Evolutionary conservation across 352 stramenopile species (phyloP).

Genomic region (Pythium apleroticum): DNA sequence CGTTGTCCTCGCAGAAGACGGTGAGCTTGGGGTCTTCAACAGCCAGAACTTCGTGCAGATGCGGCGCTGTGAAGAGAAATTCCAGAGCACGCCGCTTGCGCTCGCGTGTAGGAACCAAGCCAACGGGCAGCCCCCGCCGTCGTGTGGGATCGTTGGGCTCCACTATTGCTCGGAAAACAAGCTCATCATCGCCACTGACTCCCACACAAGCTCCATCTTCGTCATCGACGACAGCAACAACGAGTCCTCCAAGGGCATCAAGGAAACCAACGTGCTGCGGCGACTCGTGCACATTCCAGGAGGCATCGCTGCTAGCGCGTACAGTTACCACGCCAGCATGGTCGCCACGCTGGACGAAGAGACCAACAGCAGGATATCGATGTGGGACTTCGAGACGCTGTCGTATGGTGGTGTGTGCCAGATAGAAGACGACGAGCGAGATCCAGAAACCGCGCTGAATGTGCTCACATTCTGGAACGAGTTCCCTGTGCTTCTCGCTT

Average conservation of each 20-base stretch:
- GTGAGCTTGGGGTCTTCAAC: conserved; percentile 68
- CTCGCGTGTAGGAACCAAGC: not conserved
- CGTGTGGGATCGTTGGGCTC: conserved; percentile 52
- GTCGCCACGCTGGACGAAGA: conserved; percentile 54
- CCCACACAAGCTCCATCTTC: conserved; percentile 45
- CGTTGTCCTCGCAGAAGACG: conserved; percentile 53
- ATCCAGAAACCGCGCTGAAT: conserved; percentile 30
- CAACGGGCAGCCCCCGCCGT: conserved; percentile 4
- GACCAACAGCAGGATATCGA: conserved; percentile 37
- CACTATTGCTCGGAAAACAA: conserved; percentile 82
- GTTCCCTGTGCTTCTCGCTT: conserved; percentile 59
- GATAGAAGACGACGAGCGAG: conserved; percentile 27
- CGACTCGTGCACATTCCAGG: conserved; percentile 59
- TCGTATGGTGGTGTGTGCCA: conserved; percentile 39
- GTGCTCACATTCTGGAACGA: conserved; percentile 69
- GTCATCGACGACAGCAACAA: conserved; percentile 72
- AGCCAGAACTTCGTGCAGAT: conserved; percentile 76
- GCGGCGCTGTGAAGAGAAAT: conserved; percentile 57
- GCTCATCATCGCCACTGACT: conserved; percentile 53
- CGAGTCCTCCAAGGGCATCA: conserved; percentile 42
- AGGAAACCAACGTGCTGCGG: conserved; percentile 48
- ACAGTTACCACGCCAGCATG: conserved; percentile 65
- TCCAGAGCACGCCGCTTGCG: conserved; percentile 16
- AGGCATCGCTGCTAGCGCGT: conserved; percentile 52
- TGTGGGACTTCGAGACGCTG: conserved; percentile 84